Conservation (phyloP, 768 basidiomycete species). For the Mycena crocata region DNA sequence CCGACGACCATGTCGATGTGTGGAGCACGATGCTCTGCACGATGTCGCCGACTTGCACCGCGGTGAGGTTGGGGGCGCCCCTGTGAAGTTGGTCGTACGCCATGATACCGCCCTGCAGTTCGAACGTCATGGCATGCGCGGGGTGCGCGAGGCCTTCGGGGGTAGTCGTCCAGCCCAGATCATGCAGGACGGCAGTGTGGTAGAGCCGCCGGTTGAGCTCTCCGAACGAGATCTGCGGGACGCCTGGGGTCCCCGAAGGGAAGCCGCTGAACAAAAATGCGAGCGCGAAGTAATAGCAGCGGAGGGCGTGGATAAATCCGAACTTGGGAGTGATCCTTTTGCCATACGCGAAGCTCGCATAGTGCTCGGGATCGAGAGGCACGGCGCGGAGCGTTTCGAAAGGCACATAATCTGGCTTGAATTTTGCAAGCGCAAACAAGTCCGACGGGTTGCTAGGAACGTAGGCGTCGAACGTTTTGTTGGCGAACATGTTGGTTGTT, state of each 20-base stretch:
- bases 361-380: constrained; percentile 11
- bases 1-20: neutral
- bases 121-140: constrained; percentile 18
- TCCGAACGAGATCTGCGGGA: constrained; percentile 23
- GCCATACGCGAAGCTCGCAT: constrained; percentile 17
- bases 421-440: constrained; percentile 16
- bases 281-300: constrained; percentile 30
- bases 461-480: neutral
- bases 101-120: constrained; percentile 14
- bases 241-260: constrained; percentile 28
- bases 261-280: constrained; percentile 26
- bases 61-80: constrained; percentile 3
- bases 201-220: constrained; percentile 17
- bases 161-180: constrained; percentile 17
- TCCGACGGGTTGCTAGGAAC: constrained; percentile 18
- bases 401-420: constrained; percentile 20
- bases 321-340: no score
- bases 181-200: constrained; percentile 10
- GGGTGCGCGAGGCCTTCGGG: constrained; percentile 3
- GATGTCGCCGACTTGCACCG: no score
- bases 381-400: no score
- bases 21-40: no score
- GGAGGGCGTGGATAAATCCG: constrained; percentile 28
- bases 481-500: no score
- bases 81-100: constrained; percentile 13